These are phyloP conservation scores for Multifurca ochricompacta DNA, from an alignment of 768 basidiomycete genomes.

Conservation along the genomic window DNA sequence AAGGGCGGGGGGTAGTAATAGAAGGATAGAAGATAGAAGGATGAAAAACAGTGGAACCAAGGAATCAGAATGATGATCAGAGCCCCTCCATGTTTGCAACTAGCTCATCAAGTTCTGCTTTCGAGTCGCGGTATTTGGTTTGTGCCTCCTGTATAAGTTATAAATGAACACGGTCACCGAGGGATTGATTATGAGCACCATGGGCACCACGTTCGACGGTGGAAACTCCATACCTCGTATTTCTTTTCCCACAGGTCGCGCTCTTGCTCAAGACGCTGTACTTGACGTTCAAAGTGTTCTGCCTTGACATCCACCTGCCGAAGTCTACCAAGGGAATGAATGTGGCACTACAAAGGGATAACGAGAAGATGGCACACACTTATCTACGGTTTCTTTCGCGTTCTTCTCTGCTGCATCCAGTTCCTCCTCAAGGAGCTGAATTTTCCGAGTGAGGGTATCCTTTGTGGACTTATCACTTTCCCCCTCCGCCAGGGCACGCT, in stretches of 20 bases:
- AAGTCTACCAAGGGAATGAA: slow-evolving; percentile 44
- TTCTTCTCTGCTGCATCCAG: slow-evolving; percentile 94
- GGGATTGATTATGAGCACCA: background rate
- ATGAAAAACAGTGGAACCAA: background rate
- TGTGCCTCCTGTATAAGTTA: slow-evolving; percentile 48
- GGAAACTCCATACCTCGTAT: slow-evolving; percentile 65
- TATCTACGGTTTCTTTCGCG: slow-evolving; percentile 92
- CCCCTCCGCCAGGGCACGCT: slow-evolving; percentile 56
- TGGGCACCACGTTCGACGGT: background rate
- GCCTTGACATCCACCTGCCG: slow-evolving; percentile 97
- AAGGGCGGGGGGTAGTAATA: background rate
- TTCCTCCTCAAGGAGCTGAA: slow-evolving; percentile 90
- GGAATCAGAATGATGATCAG: too few relatives aligned
- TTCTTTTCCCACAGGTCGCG: slow-evolving; percentile 93
- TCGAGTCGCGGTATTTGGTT: slow-evolving; percentile 61
- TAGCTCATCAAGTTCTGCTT: slow-evolving; percentile 81
- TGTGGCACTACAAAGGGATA: background rate
- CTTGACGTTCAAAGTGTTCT: slow-evolving; percentile 94
- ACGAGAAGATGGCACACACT: slow-evolving; percentile 47
- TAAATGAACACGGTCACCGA: slow-evolving; percentile 13
- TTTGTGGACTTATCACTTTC: slow-evolving; percentile 63
- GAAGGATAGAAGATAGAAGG: background rate
- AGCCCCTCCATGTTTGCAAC: slow-evolving; percentile 58
- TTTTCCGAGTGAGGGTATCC: slow-evolving; percentile 73
- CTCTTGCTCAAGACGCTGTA: slow-evolving; percentile 80